These are phyloP conservation scores for Leptographium flavum DNA, from an alignment of 2,329 filamentous ascomycete genomes.

Conservation along the genomic window DNA sequence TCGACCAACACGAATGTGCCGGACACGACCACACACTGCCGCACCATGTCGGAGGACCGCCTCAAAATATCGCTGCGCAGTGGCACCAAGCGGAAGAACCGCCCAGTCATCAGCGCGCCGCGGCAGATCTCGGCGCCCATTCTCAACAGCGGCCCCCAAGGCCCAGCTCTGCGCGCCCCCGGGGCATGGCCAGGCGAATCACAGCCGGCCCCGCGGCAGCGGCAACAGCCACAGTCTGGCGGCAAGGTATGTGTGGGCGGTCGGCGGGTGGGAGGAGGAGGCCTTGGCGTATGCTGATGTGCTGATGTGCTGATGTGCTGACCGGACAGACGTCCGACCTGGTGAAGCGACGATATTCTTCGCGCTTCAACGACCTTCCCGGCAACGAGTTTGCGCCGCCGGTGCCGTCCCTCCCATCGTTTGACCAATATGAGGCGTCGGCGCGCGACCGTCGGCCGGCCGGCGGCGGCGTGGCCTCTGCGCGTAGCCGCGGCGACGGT, in stretches of 20 bases:
- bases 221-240: slow-evolving; percentile 35
- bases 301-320: neutral
- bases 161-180: slow-evolving; percentile 19
- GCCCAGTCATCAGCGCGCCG: slow-evolving; percentile 48
- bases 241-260: slow-evolving; percentile 33
- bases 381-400: slow-evolving; percentile 64
- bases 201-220: slow-evolving; percentile 23
- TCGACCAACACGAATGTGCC: too few species aligned
- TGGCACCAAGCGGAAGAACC: slow-evolving; percentile 43
- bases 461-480: slow-evolving; percentile 32
- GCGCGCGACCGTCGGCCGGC: slow-evolving; percentile 24
- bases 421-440: slow-evolving; percentile 41
- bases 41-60: slow-evolving; percentile 44
- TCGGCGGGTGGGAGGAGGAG: neutral
- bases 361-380: slow-evolving; percentile 70
- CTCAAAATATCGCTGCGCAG: slow-evolving; percentile 49
- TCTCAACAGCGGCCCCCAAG: slow-evolving; percentile 20
- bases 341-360: slow-evolving; percentile 89
- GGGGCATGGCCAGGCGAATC: slow-evolving; percentile 17
- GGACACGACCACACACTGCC: neutral
- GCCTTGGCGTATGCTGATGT: neutral
- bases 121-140: slow-evolving; percentile 49
- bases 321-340: slow-evolving; percentile 53
- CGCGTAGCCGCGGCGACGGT: neutral
- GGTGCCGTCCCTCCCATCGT: slow-evolving; percentile 51